phyloP scores from a whole-genome alignment of 495 filamentous ascomycete species.

The Neurospora sp. region DNA sequence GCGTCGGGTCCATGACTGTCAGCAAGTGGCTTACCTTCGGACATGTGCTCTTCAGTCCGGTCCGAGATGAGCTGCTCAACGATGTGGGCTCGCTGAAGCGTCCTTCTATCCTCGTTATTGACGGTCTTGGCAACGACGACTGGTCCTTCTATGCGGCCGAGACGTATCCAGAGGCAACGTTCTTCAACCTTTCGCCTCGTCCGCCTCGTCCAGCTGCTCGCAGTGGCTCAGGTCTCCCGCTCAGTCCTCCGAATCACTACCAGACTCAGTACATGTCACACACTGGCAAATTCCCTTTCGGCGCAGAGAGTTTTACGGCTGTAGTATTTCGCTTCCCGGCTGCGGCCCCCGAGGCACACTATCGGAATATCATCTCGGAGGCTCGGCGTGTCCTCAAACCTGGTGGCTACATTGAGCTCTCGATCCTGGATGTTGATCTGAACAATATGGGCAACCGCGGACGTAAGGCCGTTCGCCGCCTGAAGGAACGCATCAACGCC shows the following conservation, averaged over 20 bases:
- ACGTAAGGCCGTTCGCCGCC: constrained; percentile 60
- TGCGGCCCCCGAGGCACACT: constrained; percentile 61
- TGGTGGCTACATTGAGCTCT: constrained; percentile 82
- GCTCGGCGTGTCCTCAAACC: constrained; percentile 84
- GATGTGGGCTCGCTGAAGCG: constrained; percentile 35
- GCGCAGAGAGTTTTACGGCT: constrained; percentile 70
- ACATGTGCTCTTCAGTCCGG: constrained; percentile 87
- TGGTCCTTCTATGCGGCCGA: constrained; percentile 97
- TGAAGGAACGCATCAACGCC: constrained; percentile 68
- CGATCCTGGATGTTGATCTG: constrained; percentile 75
- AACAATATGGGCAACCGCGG: constrained; percentile 76
- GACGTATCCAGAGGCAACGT: constrained; percentile 74
- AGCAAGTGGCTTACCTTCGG: constrained; percentile 88
- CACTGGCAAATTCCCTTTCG: constrained; percentile 71
- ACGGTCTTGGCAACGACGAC: constrained; percentile 77
- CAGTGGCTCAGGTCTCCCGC: constrained; percentile 31
- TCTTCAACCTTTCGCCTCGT: constrained; percentile 71
- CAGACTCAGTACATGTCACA: constrained; percentile 67
- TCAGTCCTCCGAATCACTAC: constrained; percentile 72
- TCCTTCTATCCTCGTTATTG: constrained; percentile 73
- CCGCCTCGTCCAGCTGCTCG: constrained; percentile 27
- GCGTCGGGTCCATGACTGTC: constrained; percentile 60
- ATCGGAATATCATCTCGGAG: constrained; percentile 73
- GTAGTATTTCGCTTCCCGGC: constrained; percentile 84
- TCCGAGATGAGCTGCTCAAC: constrained; percentile 62